Evolutionary conservation across 208 protist species (phyloP).

Genomic region (Leishmania martiniquensis): DNA sequence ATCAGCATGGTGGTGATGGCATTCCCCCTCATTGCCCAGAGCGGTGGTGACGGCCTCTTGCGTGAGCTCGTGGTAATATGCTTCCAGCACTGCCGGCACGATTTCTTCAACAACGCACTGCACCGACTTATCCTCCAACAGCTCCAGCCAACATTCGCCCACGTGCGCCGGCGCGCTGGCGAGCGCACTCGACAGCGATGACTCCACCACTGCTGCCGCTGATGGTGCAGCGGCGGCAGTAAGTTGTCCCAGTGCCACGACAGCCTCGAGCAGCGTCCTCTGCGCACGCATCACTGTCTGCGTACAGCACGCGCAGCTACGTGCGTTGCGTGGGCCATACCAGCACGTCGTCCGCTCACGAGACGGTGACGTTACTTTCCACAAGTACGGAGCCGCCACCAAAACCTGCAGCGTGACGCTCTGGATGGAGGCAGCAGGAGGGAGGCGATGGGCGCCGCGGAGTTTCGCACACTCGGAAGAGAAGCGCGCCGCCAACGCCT

Average conservation of each 20-base stretch:
- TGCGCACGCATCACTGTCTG: slow-evolving; percentile 8
- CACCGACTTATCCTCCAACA: slow-evolving; percentile 28
- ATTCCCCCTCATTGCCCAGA: neutral
- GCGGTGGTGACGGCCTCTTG: slow-evolving; percentile 1
- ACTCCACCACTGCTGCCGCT: neutral
- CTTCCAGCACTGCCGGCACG: slow-evolving; percentile 16
- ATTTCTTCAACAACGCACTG: slow-evolving; percentile 15
- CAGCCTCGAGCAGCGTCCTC: slow-evolving; percentile 7
- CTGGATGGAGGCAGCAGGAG: slow-evolving; percentile 6
- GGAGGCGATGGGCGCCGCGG: neutral
- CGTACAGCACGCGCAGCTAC: neutral
- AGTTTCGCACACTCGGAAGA: slow-evolving; percentile 11
- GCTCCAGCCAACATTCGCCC: slow-evolving; percentile 19
- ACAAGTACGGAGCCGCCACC: slow-evolving; percentile 17
- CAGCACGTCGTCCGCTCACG: slow-evolving; percentile 14
- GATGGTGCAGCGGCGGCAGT: neutral
- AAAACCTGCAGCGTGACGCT: slow-evolving; percentile 9
- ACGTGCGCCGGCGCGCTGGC: neutral
- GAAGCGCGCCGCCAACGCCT: slow-evolving; percentile 21
- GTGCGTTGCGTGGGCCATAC: neutral
- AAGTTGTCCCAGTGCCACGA: slow-evolving; percentile 22
- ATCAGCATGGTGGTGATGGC: slow-evolving; percentile 35
- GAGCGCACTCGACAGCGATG: neutral
- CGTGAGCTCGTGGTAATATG: slow-evolving; percentile 7
- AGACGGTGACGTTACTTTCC: neutral